phyloP scores from a whole-genome alignment of 2,329 filamentous ascomycete species.

The Botrytis sinoallii region DNA sequence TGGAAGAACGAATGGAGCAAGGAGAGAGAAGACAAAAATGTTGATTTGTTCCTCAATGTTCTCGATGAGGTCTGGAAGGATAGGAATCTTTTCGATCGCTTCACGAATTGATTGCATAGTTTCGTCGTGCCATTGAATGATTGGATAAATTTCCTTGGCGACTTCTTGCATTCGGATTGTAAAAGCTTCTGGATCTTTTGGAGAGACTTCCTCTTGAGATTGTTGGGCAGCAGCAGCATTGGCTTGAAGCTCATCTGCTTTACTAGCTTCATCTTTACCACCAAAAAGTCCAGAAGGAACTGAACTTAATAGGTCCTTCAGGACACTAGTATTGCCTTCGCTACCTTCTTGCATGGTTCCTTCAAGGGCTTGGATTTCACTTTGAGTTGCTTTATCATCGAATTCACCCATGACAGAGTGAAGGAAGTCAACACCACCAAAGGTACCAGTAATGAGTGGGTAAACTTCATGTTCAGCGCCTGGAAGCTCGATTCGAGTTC shows the following conservation, averaged over 20 bases:
- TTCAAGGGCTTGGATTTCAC: slow-evolving; percentile 84
- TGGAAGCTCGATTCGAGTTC: slow-evolving; percentile 66
- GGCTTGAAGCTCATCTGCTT: slow-evolving; percentile 75
- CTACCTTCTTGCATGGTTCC: slow-evolving; percentile 68
- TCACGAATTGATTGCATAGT: slow-evolving; percentile 75
- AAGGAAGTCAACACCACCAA: slow-evolving; percentile 91
- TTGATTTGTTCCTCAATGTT: slow-evolving; percentile 84
- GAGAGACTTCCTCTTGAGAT: slow-evolving; percentile 69
- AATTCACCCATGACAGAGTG: slow-evolving; percentile 80
- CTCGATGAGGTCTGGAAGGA: slow-evolving; percentile 81
- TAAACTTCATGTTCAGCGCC: slow-evolving; percentile 68
- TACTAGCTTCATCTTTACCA: slow-evolving; percentile 67
- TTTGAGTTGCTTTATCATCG: slow-evolving; percentile 86
- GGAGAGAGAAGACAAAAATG: slow-evolving; percentile 84
- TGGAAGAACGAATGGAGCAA: slow-evolving; percentile 83
- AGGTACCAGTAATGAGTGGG: slow-evolving; percentile 85
- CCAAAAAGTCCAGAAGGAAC: slow-evolving; percentile 80
- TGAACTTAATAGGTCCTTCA: slow-evolving; percentile 76
- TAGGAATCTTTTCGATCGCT: slow-evolving; percentile 79
- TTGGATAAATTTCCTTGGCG: slow-evolving; percentile 79
- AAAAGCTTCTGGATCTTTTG: slow-evolving; percentile 79
- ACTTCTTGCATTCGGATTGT: slow-evolving; percentile 72
- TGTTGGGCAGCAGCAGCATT: slow-evolving; percentile 74
- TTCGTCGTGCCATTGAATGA: slow-evolving; percentile 87
- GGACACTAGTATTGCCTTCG: slow-evolving; percentile 65